phyloP scores from a whole-genome alignment of 179 eudicot species.

The Gypsophila paniculata region DNA sequence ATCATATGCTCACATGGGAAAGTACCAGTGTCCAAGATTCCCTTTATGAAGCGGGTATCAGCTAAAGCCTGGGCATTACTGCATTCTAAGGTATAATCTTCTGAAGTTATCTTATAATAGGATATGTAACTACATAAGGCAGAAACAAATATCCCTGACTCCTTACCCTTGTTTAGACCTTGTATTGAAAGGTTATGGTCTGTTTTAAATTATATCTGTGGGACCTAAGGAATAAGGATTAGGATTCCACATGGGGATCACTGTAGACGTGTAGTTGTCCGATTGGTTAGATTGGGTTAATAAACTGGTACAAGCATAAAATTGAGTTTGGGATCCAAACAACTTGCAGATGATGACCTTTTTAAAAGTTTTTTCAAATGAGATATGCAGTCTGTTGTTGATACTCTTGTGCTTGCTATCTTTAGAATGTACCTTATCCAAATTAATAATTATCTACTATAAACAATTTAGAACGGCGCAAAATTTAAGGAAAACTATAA shows the following conservation, averaged over 20 bases:
- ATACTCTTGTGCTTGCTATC: too few relatives aligned
- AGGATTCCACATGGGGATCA: neutral
- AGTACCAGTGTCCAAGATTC: slow-evolving; percentile 68
- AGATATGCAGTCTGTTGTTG: too few relatives aligned
- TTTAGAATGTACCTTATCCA: too few relatives aligned
- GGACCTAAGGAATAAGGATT: neutral
- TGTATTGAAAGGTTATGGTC: neutral
- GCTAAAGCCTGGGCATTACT: slow-evolving; percentile 73
- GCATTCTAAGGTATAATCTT: slow-evolving; percentile 58
- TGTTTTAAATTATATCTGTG: neutral
- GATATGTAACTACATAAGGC: neutral
- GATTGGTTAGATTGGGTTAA: neutral
- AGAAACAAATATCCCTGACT: neutral
- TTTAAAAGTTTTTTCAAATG: too few relatives aligned
- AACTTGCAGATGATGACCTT: neutral
- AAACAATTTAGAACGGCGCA: too few relatives aligned
- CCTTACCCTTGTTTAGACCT: neutral
- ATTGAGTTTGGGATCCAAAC: neutral
- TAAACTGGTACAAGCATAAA: neutral
- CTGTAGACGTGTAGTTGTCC: neutral
- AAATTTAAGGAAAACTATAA: too few relatives aligned
- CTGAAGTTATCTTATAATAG: neutral
- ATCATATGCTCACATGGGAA: slow-evolving; percentile 76
- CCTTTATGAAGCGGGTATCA: slow-evolving; percentile 76
- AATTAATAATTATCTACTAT: too few relatives aligned